Conservation (phyloP, 768 basidiomycete genomes). For the Boletus tylopilopsis region DNA sequence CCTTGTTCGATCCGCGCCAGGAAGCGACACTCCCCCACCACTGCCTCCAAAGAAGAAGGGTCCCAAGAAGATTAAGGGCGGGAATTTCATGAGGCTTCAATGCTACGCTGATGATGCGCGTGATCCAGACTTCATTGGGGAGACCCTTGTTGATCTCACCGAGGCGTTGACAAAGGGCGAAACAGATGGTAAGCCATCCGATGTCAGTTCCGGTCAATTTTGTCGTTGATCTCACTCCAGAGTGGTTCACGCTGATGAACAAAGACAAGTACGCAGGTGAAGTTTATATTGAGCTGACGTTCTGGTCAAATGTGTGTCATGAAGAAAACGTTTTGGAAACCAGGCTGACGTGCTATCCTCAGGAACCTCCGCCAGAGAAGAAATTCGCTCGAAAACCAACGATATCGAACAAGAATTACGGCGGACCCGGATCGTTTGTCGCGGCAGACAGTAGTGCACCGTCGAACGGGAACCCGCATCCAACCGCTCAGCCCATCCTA, state of each 20-base stretch:
- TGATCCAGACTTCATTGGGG: slow-evolving; percentile 95
- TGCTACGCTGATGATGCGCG: slow-evolving; percentile 95
- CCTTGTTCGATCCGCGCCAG: slow-evolving; percentile 39
- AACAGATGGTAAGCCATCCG: slow-evolving; percentile 74
- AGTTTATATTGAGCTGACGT: slow-evolving; percentile 93
- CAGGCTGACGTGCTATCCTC: slow-evolving; percentile 5
- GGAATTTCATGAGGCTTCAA: slow-evolving; percentile 70
- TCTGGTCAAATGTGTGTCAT: slow-evolving; percentile 82
- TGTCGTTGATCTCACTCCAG: slow-evolving; percentile 39
- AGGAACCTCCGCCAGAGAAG: slow-evolving; percentile 82
- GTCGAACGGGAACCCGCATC: slow-evolving; percentile 21
- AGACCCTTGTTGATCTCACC: slow-evolving; percentile 80
- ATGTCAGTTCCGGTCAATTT: neutral
- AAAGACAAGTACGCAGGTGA: slow-evolving; percentile 96
- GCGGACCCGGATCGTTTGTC: slow-evolving; percentile 73
- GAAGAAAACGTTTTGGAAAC: neutral
- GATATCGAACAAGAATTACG: slow-evolving; percentile 60
- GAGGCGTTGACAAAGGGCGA: slow-evolving; percentile 93
- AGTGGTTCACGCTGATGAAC: slow-evolving; percentile 89
- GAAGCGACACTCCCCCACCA: slow-evolving; percentile 55
- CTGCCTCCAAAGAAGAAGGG: slow-evolving; percentile 63
- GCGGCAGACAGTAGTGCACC: slow-evolving; percentile 40
- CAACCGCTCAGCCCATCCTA: slow-evolving; percentile 4
- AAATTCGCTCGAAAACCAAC: slow-evolving; percentile 48
- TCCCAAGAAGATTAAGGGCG: slow-evolving; percentile 58